Evolutionary conservation across 2,329 filamentous ascomycete genomes (phyloP).

Genomic region (Sarocladium oryzae): DNA sequence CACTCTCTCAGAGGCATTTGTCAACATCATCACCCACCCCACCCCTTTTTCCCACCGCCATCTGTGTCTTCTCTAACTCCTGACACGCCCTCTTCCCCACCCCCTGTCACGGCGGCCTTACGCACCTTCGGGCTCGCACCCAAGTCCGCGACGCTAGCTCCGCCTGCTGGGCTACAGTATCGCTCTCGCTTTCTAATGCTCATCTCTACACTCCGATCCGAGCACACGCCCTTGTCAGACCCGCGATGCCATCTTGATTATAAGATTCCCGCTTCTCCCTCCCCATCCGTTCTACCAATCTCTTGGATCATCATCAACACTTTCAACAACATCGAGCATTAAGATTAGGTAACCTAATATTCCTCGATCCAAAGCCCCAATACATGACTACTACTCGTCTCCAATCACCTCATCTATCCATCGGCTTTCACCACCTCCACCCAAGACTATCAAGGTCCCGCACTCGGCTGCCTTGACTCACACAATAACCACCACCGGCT

Average conservation of each 20-base stretch:
- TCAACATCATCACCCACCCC: background rate
- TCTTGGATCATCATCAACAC: slow-evolving; percentile 3
- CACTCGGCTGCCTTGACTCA: slow-evolving; percentile 9
- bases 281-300: background rate
- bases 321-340: background rate
- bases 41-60: background rate
- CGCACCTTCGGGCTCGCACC: slow-evolving; percentile 4
- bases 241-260: slow-evolving; percentile 6
- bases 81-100: background rate
- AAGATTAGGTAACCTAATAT: too few species aligned
- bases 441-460: slow-evolving; percentile 8
- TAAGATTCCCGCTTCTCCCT: slow-evolving; percentile 1
- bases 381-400: background rate
- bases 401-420: background rate
- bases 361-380: background rate
- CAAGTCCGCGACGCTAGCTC: slow-evolving; percentile 3
- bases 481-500: slow-evolving; percentile 4
- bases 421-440: slow-evolving; percentile 4
- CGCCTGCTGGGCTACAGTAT: too few species aligned
- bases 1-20: background rate
- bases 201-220: slow-evolving; percentile 5
- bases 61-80: background rate
- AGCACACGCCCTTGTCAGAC: slow-evolving; percentile 7
- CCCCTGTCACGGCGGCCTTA: slow-evolving; percentile 1
- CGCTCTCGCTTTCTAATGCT: slow-evolving; percentile 6